A percentile compares a stretch with the other conserved stretches of the same genome.
These are phyloP conservation scores for Blastobotrys arbuscula DNA, from an alignment of 1,139 yeast genomes.

Conservation along the genomic window DNA sequence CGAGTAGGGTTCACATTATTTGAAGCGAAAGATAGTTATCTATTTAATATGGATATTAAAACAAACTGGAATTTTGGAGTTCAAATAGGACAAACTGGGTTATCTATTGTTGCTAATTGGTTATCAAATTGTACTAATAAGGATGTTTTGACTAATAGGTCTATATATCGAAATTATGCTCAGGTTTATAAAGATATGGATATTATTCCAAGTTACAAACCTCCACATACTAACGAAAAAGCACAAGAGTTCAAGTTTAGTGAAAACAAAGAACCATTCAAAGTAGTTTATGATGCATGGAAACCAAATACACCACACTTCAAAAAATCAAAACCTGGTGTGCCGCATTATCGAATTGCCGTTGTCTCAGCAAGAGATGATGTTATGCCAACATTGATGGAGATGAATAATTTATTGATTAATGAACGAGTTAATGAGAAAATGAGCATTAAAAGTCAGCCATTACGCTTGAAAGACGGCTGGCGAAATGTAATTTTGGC, in stretches of 20 bases:
- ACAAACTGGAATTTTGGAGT: not conserved
- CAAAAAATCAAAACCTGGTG: constrained; percentile 62
- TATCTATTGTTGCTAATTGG: not conserved
- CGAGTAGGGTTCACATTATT: constrained; percentile 72
- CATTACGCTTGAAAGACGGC: constrained; percentile 42
- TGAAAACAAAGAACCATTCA: constrained; percentile 18
- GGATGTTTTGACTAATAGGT: not conserved
- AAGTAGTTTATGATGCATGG: constrained; percentile 64
- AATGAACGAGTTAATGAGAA: constrained; percentile 26
- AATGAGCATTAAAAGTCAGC: constrained; percentile 28
- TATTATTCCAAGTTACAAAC: constrained; percentile 21
- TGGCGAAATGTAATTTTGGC: constrained; percentile 54
- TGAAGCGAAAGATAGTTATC: constrained; percentile 26
- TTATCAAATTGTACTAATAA: not conserved
- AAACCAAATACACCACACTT: constrained; percentile 64
- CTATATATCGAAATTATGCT: constrained; percentile 10
- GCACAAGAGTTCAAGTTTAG: not conserved
- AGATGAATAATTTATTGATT: constrained; percentile 33
- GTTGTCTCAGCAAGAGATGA: constrained; percentile 49
- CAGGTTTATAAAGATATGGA: constrained; percentile 22
- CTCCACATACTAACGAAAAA: constrained; percentile 16
- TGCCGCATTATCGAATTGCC: constrained; percentile 70
- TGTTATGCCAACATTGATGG: constrained; percentile 48
- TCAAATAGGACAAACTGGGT: not conserved
- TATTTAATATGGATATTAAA: not conserved